phyloP scores from a whole-genome alignment of 257 asterid species.

The Paulownia fortunei region DNA sequence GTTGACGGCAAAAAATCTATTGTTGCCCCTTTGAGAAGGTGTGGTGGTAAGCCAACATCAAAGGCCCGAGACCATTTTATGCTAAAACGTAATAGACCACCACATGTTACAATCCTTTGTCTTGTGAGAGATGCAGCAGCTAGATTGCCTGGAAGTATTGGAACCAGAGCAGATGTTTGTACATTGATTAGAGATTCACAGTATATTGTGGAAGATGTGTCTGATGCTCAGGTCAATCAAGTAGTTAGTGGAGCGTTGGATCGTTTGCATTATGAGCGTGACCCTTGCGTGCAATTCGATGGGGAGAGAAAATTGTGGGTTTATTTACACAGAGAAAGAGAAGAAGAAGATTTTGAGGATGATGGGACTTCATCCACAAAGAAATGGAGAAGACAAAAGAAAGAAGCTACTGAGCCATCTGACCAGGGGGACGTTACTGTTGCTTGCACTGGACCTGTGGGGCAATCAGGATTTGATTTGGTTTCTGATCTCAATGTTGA shows the following conservation, averaged over 20 bases:
- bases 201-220: slow-evolving; percentile 73
- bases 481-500: slow-evolving; percentile 74
- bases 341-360: slow-evolving; percentile 89
- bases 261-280: slow-evolving; percentile 82
- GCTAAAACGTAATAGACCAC: slow-evolving; percentile 82
- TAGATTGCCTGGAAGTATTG: slow-evolving; percentile 90
- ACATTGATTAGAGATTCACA: slow-evolving; percentile 85
- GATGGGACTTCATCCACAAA: slow-evolving; percentile 88
- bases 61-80: slow-evolving; percentile 87
- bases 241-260: slow-evolving; percentile 88
- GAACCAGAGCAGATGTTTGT: slow-evolving; percentile 88
- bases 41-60: slow-evolving; percentile 91
- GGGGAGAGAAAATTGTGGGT: slow-evolving; percentile 84
- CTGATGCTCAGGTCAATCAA: slow-evolving; percentile 86
- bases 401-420: slow-evolving; percentile 69
- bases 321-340: slow-evolving; percentile 77
- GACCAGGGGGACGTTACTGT: slow-evolving; percentile 72
- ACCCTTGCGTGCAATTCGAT: slow-evolving; percentile 83
- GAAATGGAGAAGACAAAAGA: slow-evolving; percentile 86
- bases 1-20: slow-evolving; percentile 80
- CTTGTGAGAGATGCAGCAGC: slow-evolving; percentile 92
- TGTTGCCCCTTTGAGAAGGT: slow-evolving; percentile 85
- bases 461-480: slow-evolving; percentile 53
- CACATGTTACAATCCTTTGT: slow-evolving; percentile 84
- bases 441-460: slow-evolving; percentile 57